phyloP scores from a whole-genome alignment of 768 basidiomycete genomes.

The Clitopilus passeckerianus region DNA sequence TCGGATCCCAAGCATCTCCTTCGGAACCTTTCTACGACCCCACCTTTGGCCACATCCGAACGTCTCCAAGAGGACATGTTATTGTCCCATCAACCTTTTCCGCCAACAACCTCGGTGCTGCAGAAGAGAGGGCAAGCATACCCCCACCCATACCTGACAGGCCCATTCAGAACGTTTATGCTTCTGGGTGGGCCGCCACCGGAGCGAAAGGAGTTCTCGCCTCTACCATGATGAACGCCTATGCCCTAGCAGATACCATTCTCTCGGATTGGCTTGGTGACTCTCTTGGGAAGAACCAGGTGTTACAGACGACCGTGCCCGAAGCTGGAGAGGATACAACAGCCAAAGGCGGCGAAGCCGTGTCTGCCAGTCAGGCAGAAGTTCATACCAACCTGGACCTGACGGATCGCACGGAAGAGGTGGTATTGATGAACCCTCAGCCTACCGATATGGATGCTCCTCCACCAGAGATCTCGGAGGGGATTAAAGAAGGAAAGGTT shows the following conservation, averaged over 20 bases:
- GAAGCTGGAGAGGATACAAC: slow-evolving; percentile 4
- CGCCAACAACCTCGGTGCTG: neutral
- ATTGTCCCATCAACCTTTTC: slow-evolving; percentile 29
- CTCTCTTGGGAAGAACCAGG: neutral
- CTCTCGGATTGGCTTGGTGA: slow-evolving; percentile 45
- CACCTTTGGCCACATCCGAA: slow-evolving; percentile 50
- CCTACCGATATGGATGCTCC: slow-evolving; percentile 36
- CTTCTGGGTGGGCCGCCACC: slow-evolving; percentile 89
- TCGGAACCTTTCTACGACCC: slow-evolving; percentile 55
- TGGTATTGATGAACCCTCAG: slow-evolving; percentile 26
- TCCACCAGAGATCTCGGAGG: slow-evolving; percentile 43
- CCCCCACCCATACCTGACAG: slow-evolving; percentile 15
- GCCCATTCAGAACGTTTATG: slow-evolving; percentile 64
- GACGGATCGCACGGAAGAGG: neutral
- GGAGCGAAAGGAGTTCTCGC: slow-evolving; percentile 92
- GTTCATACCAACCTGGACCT: neutral
- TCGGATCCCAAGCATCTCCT: slow-evolving; percentile 80
- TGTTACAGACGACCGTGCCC: slow-evolving; percentile 5
- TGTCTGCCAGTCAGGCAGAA: neutral
- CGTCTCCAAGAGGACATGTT: slow-evolving; percentile 36
- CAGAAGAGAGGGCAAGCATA: neutral
- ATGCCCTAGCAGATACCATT: slow-evolving; percentile 69
- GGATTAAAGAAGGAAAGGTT: slow-evolving; percentile 35
- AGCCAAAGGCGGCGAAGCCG: slow-evolving; percentile 6
- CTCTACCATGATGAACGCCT: slow-evolving; percentile 90